Evolutionary conservation across 23 red algal species (phyloP).

Genomic region (Gracilaria gracilis): DNA sequence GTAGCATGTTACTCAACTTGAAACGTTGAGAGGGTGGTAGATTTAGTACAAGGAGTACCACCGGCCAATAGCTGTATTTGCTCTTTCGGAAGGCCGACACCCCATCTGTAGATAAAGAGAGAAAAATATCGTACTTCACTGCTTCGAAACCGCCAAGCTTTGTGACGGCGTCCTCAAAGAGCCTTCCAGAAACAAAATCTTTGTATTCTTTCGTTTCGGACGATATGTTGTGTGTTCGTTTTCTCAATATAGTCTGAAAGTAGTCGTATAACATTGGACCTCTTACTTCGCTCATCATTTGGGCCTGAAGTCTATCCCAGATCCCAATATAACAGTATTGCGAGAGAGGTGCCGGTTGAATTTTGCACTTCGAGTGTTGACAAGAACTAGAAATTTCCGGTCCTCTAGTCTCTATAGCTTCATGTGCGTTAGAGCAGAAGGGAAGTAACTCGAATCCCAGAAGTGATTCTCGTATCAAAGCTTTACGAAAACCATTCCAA

Average conservation of each 20-base stretch:
- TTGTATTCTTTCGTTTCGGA: background rate
- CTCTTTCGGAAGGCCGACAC: background rate
- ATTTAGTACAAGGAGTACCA: slow-evolving; percentile 3
- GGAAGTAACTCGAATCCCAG: background rate
- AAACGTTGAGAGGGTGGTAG: slow-evolving; percentile 7
- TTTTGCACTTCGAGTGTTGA: background rate
- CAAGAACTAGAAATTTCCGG: background rate
- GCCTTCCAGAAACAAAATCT: slow-evolving; percentile 17
- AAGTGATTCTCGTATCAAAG: background rate
- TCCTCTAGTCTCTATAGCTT: background rate
- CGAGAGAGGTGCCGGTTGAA: background rate
- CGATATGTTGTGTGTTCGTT: background rate
- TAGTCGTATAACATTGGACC: background rate
- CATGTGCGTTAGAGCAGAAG: background rate
- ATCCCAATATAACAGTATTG: slow-evolving; percentile 8
- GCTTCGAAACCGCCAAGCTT: background rate
- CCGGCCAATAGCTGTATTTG: slow-evolving; percentile 9
- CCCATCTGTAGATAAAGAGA: slow-evolving; percentile 23
- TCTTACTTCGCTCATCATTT: background rate
- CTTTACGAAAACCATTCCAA: background rate
- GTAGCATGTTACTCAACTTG: background rate
- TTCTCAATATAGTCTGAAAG: background rate
- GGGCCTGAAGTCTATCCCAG: background rate
- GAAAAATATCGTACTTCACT: slow-evolving; percentile 11
- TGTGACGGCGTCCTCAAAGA: background rate